Base-by-base conservation (phyloP, 177 flowering plant species). In the Vitis hybrid region DNA sequence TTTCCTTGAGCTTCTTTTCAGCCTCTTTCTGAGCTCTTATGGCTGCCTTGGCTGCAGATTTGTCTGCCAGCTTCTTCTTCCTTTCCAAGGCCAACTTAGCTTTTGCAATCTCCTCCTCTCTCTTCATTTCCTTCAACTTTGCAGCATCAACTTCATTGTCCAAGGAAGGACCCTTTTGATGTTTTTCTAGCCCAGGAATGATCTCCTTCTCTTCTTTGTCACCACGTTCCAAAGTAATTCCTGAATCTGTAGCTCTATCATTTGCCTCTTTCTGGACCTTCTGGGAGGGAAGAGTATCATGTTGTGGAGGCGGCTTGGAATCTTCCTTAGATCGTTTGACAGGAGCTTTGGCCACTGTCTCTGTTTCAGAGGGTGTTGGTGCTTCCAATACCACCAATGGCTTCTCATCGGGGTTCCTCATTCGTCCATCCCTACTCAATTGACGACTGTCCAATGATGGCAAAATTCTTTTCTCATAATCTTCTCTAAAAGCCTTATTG, bases 1-100 rank as follows among this genome's bases (percentile, higher is more conserved):
- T 70, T 73, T 51, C 79, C 77, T 87, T 89, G 13, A 73, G 84
- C 80, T 86, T 89, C 86, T 88, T 90, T 69, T 95, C 97, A 65
- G 97, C 96, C 74, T 91, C 97, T 75, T 91, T 95, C 74, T 93
- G 89, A 72, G 93, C 92, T 77, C 85, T 86, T 18, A 77, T 61
- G 26, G 93, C 93, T 3, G 99, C 99, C 84, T 90, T 95, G 0
- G 85, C 88, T 16, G 93, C 97, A 10, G 90, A 85, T 80, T 90
- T 93, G 78, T 93, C 98, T 1, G 92, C 91, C 78, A 80, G 63
- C 76, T 91, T 91, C 85, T 88, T 95, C 89, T 92, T 95, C 82
- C 99, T 86, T 67, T 93, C 98, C 74, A 81, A 52, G 49, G 98
- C 98, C 70, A 69, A 76, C 80, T 82, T 89, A 58, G 90, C 87